These are phyloP conservation scores for Ophiobolus disseminans DNA, from an alignment of 2,329 filamentous ascomycete species.

Conservation along the genomic window DNA sequence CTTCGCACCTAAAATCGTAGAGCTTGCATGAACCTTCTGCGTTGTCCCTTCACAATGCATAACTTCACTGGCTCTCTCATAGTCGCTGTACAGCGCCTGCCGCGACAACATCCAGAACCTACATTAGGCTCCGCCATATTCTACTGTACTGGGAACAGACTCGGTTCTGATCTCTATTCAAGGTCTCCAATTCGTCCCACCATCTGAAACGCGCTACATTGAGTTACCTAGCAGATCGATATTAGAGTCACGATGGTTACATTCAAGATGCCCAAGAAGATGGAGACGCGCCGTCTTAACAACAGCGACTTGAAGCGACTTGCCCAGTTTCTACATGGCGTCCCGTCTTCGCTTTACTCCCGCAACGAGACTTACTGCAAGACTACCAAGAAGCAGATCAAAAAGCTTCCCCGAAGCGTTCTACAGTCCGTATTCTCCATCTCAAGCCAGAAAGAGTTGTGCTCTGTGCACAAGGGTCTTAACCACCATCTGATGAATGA, in stretches of 20 bases:
- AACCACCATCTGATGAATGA: conserved; percentile 25
- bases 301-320: conserved; percentile 35
- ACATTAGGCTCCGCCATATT: neutral
- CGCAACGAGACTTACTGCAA: conserved; percentile 11
- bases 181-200: conserved; percentile 4
- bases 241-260: conserved; percentile 14
- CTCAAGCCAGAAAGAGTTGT: conserved; percentile 20
- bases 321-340: conserved; percentile 23
- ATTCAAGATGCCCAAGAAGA: conserved; percentile 6
- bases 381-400: conserved; percentile 22
- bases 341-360: conserved; percentile 7
- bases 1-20: neutral
- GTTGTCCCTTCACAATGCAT: neutral
- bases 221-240: neutral
- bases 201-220: neutral
- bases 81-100: conserved; percentile 9
- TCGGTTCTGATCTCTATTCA: neutral
- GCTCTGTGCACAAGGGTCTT: conserved; percentile 32
- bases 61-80: neutral
- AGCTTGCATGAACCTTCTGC: neutral
- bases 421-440: conserved; percentile 23
- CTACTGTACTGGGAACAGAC: neutral
- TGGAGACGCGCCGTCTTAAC: conserved; percentile 24
- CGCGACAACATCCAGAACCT: neutral
- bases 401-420: conserved; percentile 30